Evolutionary conservation across 2,329 filamentous ascomycete genomes (phyloP).

Genomic region (Hirsutella rhossiliensis): DNA sequence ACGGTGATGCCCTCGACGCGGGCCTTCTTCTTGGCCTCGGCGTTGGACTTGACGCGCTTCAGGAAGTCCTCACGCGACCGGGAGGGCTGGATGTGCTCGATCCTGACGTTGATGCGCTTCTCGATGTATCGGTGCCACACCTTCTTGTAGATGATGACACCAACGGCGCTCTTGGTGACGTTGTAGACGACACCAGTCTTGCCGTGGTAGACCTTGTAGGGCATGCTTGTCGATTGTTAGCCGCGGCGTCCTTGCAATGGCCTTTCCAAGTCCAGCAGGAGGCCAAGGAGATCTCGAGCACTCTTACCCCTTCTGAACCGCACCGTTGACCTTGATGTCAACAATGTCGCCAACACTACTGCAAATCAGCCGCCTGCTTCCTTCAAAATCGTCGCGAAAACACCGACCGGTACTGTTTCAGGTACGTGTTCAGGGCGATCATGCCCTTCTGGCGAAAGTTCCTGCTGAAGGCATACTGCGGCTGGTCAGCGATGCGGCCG

Average conservation of each 20-base stretch:
- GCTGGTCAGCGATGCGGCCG: constrained; percentile 17
- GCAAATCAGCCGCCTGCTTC: constrained; percentile 27
- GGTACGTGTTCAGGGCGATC: constrained; percentile 89
- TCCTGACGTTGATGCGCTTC: constrained; percentile 98
- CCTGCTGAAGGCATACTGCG: constrained; percentile 80
- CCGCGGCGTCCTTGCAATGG: background rate
- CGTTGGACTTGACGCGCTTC: constrained; percentile 92
- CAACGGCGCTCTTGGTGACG: constrained; percentile 95
- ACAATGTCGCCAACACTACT: constrained; percentile 91
- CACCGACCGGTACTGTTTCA: constrained; percentile 74
- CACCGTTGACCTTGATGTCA: constrained; percentile 97
- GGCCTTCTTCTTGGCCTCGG: constrained; percentile 81
- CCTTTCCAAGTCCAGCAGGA: background rate
- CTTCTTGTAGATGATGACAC: constrained; percentile 99
- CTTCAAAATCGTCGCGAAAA: constrained; percentile 3
- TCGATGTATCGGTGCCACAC: constrained; percentile 99
- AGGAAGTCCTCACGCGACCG: constrained; percentile 96
- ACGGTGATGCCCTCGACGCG: constrained; percentile 80
- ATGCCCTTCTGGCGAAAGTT: constrained; percentile 91
- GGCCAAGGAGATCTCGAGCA: no score
- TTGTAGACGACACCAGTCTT: constrained; percentile 99
- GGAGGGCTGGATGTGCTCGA: constrained; percentile 93
- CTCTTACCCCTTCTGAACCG: constrained; percentile 89
- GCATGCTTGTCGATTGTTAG: constrained; percentile 58
- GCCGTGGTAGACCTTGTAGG: constrained; percentile 98